These are phyloP conservation scores for Saturnispora gosingensis DNA, from an alignment of 805 yeast genomes.

Conservation along the genomic window DNA sequence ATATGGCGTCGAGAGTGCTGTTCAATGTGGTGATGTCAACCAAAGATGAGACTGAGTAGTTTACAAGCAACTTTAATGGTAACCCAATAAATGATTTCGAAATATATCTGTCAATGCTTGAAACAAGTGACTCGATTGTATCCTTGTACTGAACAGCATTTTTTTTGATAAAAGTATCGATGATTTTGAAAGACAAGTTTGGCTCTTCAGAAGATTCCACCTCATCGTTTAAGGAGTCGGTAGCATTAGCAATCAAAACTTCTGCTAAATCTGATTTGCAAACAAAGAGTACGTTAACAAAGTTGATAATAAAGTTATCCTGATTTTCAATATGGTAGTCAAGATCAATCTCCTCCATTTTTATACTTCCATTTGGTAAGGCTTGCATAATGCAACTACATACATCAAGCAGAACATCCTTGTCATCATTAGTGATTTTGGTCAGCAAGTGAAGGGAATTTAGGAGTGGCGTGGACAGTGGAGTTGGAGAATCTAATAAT, in stretches of 20 bases:
- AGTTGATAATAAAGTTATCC: slow-evolving; percentile 19
- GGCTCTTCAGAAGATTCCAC: slow-evolving; percentile 15
- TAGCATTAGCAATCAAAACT: slow-evolving; percentile 18
- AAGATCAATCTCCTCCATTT: slow-evolving; percentile 10
- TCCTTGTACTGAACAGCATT: slow-evolving; percentile 16
- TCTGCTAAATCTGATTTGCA: slow-evolving; percentile 16
- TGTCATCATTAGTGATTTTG: slow-evolving; percentile 12
- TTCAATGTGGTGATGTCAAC: neutral
- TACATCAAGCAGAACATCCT: slow-evolving; percentile 18
- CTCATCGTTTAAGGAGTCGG: slow-evolving; percentile 22
- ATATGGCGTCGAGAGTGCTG: slow-evolving; percentile 5
- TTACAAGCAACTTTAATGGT: slow-evolving; percentile 27
- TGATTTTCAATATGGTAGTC: slow-evolving; percentile 9
- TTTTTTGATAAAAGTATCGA: slow-evolving; percentile 21
- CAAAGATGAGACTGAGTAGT: slow-evolving; percentile 18
- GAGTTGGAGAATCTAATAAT: slow-evolving; percentile 15
- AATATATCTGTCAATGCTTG: slow-evolving; percentile 28
- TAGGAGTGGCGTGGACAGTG: slow-evolving; percentile 9
- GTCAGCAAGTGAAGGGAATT: slow-evolving; percentile 10
- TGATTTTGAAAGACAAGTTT: slow-evolving; percentile 21
- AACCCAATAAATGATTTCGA: slow-evolving; percentile 23
- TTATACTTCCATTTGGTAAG: slow-evolving; percentile 17
- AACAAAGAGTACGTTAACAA: slow-evolving; percentile 13
- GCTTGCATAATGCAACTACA: slow-evolving; percentile 17
- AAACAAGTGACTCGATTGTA: slow-evolving; percentile 28